A percentile compares a stretch with the other conserved stretches of the same genome.
phyloP scores from a whole-genome alignment of 345 rosid genomes.

The Euphorbia peplus region DNA sequence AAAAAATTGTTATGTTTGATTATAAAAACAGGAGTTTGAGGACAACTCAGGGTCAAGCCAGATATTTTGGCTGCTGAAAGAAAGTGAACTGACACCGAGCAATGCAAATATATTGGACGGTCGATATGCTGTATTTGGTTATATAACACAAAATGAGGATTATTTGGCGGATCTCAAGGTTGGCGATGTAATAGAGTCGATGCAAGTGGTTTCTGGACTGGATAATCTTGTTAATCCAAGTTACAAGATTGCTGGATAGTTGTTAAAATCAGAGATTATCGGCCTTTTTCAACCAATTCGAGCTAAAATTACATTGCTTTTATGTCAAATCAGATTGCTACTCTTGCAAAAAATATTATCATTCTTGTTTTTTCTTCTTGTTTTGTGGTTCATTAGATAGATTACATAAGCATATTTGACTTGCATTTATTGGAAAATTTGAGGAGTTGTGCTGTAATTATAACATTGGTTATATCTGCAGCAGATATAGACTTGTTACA shows the following conservation, averaged over 20 bases:
- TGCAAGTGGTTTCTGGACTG: constrained; percentile 87
- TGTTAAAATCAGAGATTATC: neutral
- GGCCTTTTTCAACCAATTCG: neutral
- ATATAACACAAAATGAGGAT: constrained; percentile 81
- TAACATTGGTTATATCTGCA: too few relatives aligned
- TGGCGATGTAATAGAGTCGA: constrained; percentile 86
- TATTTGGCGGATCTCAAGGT: constrained; percentile 92
- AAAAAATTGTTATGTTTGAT: constrained; percentile 1
- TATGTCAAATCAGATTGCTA: constrained; percentile 10
- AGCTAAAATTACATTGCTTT: neutral
- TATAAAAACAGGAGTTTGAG: constrained; percentile 81
- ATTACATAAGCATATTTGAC: neutral
- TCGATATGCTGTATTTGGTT: constrained; percentile 92
- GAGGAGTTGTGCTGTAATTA: too few relatives aligned
- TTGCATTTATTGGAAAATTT: neutral
- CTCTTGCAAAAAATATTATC: neutral
- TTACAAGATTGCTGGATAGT: constrained; percentile 86
- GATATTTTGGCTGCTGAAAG: constrained; percentile 92
- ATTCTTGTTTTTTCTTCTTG: neutral
- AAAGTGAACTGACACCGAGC: constrained; percentile 97
- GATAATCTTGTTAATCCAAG: constrained; percentile 93
- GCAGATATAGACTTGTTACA: too few relatives aligned
- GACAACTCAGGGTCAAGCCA: constrained; percentile 93
- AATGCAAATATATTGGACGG: constrained; percentile 96
- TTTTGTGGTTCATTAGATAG: neutral